phyloP scores from a whole-genome alignment of 1,284 basidiomycete species.

The Neolentinus lepideus region DNA sequence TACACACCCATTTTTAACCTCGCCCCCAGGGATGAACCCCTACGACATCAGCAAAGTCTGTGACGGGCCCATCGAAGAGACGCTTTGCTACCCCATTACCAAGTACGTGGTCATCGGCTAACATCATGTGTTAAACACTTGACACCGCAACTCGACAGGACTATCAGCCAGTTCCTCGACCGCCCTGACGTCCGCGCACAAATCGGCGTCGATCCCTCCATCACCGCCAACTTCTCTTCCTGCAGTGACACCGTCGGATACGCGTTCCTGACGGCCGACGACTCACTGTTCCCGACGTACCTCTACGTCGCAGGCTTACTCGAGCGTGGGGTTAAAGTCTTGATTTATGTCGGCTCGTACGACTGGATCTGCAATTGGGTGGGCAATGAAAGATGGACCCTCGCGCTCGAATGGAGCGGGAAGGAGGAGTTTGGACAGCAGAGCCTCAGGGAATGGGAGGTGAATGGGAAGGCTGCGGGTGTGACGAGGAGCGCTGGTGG shows the following conservation, averaged over 20 bases:
- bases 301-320: conserved; percentile 58
- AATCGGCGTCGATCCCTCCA: conserved; percentile 46
- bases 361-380: conserved; percentile 70
- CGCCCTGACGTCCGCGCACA: conserved; percentile 35
- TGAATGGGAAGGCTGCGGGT: conserved; percentile 42
- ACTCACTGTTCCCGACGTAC: conserved; percentile 26
- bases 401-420: conserved; percentile 50
- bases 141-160: conserved; percentile 18
- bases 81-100: conserved; percentile 42
- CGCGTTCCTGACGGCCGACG: conserved; percentile 31
- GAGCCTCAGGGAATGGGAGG: conserved; percentile 43
- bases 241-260: conserved; percentile 32
- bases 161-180: conserved; percentile 44
- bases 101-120: conserved; percentile 23
- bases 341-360: conserved; percentile 64
- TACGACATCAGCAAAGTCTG: conserved; percentile 63
- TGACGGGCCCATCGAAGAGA: conserved; percentile 27
- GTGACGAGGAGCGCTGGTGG: conserved; percentile 44
- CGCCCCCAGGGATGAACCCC: conserved; percentile 32
- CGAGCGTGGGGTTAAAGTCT: conserved; percentile 58
- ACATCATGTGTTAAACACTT: not conserved
- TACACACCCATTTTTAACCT: not conserved
- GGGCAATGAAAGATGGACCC: conserved; percentile 56
- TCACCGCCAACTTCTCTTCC: conserved; percentile 36
- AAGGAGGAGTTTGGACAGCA: conserved; percentile 37